Percentiles rank a stretch among this genome's conserved stretches.
Conservation (phyloP, 176 grass and related monocot genomes). For the Hordeum marinum region DNA sequence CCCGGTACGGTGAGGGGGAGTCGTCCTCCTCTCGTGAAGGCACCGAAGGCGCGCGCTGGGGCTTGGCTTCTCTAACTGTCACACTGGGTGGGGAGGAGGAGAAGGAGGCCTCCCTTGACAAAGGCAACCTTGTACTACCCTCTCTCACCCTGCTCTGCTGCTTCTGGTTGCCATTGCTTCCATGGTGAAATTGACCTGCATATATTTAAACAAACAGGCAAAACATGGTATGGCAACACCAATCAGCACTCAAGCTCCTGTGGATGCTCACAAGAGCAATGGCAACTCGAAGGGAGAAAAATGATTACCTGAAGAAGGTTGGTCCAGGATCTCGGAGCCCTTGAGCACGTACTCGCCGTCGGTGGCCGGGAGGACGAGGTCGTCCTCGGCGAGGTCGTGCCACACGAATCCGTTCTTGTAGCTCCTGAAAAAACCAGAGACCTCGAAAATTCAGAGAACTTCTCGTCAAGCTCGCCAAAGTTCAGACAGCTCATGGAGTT, state of each 20-base stretch:
- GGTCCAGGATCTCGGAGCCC: constrained; percentile 78
- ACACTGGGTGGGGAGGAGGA: constrained; percentile 55
- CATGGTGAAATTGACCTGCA: constrained; percentile 40
- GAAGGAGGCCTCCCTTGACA: constrained; percentile 44
- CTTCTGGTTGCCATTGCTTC: constrained; percentile 50
- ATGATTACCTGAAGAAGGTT: constrained; percentile 52
- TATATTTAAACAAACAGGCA: neutral
- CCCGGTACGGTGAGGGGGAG: constrained; percentile 36
- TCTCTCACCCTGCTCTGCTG: constrained; percentile 44
- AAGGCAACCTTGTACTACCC: constrained; percentile 13
- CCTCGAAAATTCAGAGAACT: neutral
- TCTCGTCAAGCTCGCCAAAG: neutral
- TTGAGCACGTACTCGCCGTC: constrained; percentile 94
- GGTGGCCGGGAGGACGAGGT: constrained; percentile 71
- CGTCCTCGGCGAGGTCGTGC: constrained; percentile 85
- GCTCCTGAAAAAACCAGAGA: constrained; percentile 36
- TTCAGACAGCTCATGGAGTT: neutral
- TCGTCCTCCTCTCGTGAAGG: constrained; percentile 42
- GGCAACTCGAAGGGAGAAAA: neutral
- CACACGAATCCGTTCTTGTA: constrained; percentile 99
- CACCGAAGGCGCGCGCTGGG: constrained; percentile 27
- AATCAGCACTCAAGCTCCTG: neutral
- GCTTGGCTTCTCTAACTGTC: constrained; percentile 47
- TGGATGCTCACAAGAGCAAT: neutral
- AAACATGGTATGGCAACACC: neutral